Evolutionary conservation across 2,329 filamentous ascomycete genomes (phyloP), one percentile per base, ranked within the genome.

Genomic region (Colletotrichum eleusines): DNA sequence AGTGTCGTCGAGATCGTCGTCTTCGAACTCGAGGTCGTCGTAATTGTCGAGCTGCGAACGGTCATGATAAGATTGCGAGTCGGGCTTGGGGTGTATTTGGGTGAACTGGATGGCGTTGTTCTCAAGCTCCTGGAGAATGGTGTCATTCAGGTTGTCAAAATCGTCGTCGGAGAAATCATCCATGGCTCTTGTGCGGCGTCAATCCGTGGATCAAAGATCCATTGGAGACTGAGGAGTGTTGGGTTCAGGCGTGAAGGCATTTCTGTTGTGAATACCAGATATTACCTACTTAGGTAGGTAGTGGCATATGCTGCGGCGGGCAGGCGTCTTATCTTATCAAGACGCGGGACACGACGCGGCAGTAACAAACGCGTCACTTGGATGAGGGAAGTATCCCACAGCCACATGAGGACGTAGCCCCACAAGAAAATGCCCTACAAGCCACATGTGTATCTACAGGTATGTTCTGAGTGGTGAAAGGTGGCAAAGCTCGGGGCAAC

Each of bases 81-180:
- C 59, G 76, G 31, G 74, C 74, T 65, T 80, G 78, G 31, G 76
- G 63, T 77, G 83, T 42, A 81, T 83, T 74, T 90, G 88, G 5
- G 89, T 91, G 74, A 85, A 85, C 74, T 87, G 86, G 73, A 91
- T 88, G 48, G 90, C 90, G 76, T 87, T 86, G 75, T 87, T 86
- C 76, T 92, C 90, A 72, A 92, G 86, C 76, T 91, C 88, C 74
- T 88, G 84, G 4, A 92, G 81, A 57, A 83, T 83, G 73, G 86
- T 85, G 72, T 86, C 83, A 73, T 89, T 87, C 51, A 92, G 81
- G 50, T 86, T 84, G 77, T 92, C 89, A 74, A 92, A 84, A 71
- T 85, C 89, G 76, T 90, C 89, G 77, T 91, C 90, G 70, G 85
- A 88, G 77, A 89, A 91, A 72, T 88, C 86, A 81, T 90, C 88